phyloP scores from a whole-genome alignment of 2,329 filamentous ascomycete genomes.

The Falciphora oryzae region DNA sequence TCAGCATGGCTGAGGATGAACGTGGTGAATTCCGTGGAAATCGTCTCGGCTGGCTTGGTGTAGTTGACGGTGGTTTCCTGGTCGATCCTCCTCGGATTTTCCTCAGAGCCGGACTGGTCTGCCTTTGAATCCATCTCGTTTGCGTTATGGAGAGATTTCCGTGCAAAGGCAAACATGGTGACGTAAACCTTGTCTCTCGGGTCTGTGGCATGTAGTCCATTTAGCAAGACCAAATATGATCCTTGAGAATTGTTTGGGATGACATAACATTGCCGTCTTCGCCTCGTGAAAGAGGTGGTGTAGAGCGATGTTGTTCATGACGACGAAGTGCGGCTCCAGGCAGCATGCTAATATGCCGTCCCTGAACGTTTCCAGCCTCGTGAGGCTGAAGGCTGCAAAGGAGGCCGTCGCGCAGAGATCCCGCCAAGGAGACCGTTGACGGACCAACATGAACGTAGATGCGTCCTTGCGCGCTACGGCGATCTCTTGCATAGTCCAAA shows the following conservation, averaged over 20 bases:
- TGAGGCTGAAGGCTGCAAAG: too few species aligned
- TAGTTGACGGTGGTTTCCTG: background rate
- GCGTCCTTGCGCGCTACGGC: background rate
- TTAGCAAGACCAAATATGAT: too few species aligned
- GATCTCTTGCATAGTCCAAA: background rate
- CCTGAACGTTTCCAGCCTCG: too few species aligned
- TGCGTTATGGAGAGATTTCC: background rate
- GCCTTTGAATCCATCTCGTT: background rate
- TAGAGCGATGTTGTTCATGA: too few species aligned
- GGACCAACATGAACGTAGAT: background rate
- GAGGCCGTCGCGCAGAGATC: background rate
- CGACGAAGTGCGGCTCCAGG: too few species aligned
- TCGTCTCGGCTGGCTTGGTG: background rate
- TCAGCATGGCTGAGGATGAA: too few species aligned
- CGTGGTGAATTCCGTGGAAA: background rate
- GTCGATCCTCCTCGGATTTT: background rate
- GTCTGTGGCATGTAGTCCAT: too few species aligned
- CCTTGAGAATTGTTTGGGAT: too few species aligned
- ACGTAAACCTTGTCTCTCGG: background rate
- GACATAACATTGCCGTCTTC: too few species aligned
- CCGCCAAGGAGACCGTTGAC: background rate
- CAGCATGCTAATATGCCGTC: too few species aligned
- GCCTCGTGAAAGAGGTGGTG: too few species aligned
- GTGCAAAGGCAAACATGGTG: background rate
- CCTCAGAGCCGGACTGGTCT: background rate